These are phyloP conservation scores for Phaeotremella fagi DNA, from an alignment of 768 basidiomycete genomes.

Conservation along the genomic window DNA sequence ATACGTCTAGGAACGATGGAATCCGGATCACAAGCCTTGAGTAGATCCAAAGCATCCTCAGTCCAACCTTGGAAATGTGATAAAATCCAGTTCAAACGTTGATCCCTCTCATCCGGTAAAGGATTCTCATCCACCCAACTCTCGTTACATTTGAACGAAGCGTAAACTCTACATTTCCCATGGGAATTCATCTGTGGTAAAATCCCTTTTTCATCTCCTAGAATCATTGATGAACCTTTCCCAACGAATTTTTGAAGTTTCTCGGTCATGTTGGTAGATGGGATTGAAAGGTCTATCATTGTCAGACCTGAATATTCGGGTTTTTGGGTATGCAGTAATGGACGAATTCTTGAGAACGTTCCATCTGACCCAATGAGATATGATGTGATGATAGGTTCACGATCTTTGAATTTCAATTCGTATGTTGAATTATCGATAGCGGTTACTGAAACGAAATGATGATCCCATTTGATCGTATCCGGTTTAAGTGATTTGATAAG, in stretches of 20 bases:
- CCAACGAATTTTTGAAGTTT: conserved; percentile 39
- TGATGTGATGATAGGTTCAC: conserved; percentile 2
- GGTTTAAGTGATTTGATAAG: conserved; percentile 15
- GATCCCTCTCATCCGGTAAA: conserved; percentile 13
- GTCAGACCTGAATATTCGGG: conserved; percentile 48
- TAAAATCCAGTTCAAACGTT: conserved; percentile 5
- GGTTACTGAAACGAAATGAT: conserved; percentile 9
- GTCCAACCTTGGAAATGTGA: conserved; percentile 22
- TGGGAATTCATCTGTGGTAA: conserved; percentile 48
- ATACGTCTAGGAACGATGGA: conserved; percentile 12
- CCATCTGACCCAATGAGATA: conserved; percentile 52
- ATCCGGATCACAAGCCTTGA: conserved; percentile 21
- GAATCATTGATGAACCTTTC: conserved; percentile 39
- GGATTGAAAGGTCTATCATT: conserved; percentile 27
- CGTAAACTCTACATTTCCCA: conserved; percentile 38
- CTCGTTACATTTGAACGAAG: conserved; percentile 12
- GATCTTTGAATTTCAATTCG: conserved; percentile 17
- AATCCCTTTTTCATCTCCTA: conserved; percentile 37
- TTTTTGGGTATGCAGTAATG: conserved; percentile 40
- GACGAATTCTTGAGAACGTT: conserved; percentile 50
- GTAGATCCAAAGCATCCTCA: conserved; percentile 7
- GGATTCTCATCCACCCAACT: conserved; percentile 17
- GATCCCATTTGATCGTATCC: conserved; percentile 24
- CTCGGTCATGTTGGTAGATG: conserved; percentile 26
- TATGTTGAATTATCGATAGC: conserved; percentile 6